Conservation (phyloP, 2,329 filamentous ascomycete species). For the Trichoderma sp. region DNA sequence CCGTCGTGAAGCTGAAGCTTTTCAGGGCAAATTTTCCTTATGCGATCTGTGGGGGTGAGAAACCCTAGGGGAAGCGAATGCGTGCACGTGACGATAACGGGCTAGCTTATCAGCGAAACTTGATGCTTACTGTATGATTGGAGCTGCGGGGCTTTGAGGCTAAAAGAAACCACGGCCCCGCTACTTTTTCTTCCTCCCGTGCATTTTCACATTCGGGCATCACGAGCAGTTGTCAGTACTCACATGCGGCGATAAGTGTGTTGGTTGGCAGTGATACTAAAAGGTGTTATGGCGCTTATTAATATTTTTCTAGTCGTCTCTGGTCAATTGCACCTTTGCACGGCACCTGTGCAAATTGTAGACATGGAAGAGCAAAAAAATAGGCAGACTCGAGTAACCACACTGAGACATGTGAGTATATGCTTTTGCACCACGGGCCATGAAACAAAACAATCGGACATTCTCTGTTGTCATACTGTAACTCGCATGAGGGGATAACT, state of each 20-base stretch:
- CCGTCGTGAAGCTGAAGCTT: slow-evolving; percentile 35
- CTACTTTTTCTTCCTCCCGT: background rate
- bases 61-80: slow-evolving; percentile 39
- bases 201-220: background rate
- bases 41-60: slow-evolving; percentile 38
- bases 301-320: background rate
- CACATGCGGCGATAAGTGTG: background rate
- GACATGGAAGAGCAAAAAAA: background rate
- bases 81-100: slow-evolving; percentile 35
- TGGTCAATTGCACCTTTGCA: background rate
- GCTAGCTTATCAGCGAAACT: slow-evolving; percentile 23
- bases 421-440: background rate
- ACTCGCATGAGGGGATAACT: background rate
- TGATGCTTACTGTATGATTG: background rate
- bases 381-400: background rate
- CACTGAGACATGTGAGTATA: background rate
- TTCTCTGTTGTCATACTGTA: background rate
- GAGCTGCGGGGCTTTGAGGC: background rate
- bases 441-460: background rate
- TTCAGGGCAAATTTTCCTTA: slow-evolving; percentile 36
- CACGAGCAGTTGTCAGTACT: background rate
- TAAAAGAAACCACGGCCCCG: background rate
- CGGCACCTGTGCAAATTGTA: background rate
- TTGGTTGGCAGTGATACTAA: background rate
- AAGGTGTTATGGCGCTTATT: background rate